Percentiles rank a stretch among this genome's conserved stretches.
phyloP scores from a whole-genome alignment of 139 green algal genomes.

The Chlamydomonas sp. region DNA sequence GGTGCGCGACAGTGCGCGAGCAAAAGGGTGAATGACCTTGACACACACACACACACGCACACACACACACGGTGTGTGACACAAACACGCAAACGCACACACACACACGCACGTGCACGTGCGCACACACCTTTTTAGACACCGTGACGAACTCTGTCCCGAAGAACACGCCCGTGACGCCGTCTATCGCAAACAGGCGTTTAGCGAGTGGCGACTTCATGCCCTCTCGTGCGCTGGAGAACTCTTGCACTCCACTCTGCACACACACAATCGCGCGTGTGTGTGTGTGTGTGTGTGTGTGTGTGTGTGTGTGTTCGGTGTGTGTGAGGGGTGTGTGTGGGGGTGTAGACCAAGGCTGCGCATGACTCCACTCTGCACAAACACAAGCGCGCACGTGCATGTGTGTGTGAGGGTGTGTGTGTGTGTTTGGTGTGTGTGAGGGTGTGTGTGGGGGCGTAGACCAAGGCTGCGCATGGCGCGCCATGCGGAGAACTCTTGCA shows the following conservation, averaged over 20 bases:
- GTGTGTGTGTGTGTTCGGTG: not conserved
- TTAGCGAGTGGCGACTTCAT: conserved; percentile 89
- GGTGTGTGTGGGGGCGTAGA: not conserved
- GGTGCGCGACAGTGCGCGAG: too few relatives aligned
- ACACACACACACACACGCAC: too few relatives aligned
- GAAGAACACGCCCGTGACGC: conserved; percentile 87
- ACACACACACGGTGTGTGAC: too few relatives aligned
- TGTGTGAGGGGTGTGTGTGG: too few relatives aligned
- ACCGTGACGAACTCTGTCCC: conserved; percentile 96
- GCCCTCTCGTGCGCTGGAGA: conserved; percentile 65
- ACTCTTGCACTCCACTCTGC: conserved; percentile 63
- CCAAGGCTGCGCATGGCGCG: not conserved
- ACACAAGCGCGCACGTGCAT: too few relatives aligned
- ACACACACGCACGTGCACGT: too few relatives aligned
- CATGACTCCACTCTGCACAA: not conserved
- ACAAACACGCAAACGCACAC: too few relatives aligned
- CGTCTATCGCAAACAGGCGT: conserved; percentile 79
- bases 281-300: not conserved
- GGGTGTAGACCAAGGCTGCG: not conserved
- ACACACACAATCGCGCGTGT: not conserved
- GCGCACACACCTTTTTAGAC: conserved; percentile 68
- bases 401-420: not conserved
- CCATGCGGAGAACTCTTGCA: not conserved
- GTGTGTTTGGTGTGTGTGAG: not conserved
- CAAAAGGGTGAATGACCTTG: too few relatives aligned